Evolutionary conservation across 2,329 filamentous ascomycete species (phyloP).

Genomic region (Paradendryphiella salina): DNA sequence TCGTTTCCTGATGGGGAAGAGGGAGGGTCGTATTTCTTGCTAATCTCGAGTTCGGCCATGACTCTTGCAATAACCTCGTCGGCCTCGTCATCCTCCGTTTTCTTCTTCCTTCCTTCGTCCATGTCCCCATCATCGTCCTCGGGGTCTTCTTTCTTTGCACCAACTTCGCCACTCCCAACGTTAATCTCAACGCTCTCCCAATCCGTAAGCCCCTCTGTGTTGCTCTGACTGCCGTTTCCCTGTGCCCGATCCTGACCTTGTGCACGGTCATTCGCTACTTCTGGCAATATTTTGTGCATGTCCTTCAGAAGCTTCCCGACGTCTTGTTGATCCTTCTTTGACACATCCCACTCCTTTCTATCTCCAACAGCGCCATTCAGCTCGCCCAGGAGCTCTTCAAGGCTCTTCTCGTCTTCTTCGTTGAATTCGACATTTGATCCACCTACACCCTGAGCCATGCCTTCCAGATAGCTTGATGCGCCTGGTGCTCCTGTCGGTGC

Average conservation of each 20-base stretch:
- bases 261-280: conserved; percentile 26
- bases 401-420: conserved; percentile 49
- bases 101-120: conserved; percentile 25
- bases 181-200: conserved; percentile 42
- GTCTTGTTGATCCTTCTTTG: conserved; percentile 47
- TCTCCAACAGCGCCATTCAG: conserved; percentile 36
- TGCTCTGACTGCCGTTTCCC: not conserved
- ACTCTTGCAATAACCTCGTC: conserved; percentile 53
- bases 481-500: conserved; percentile 36
- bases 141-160: conserved; percentile 22
- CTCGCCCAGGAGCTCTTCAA: conserved; percentile 54
- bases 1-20: conserved; percentile 27
- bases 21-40: conserved; percentile 45
- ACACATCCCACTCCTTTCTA: conserved; percentile 48
- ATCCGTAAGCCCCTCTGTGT: conserved; percentile 29
- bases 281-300: conserved; percentile 47
- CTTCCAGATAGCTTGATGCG: conserved; percentile 43
- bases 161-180: conserved; percentile 29
- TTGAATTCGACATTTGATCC: conserved; percentile 34
- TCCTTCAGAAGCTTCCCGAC: conserved; percentile 49
- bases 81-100: conserved; percentile 47
- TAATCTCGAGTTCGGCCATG: conserved; percentile 52
- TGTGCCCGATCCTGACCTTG: not conserved
- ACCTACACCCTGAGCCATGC: conserved; percentile 36
- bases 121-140: conserved; percentile 23